Percentiles rank a stretch among this genome's conserved stretches.
Evolutionary conservation across 192 early-diverging fungal genomes (phyloP).

Genomic region (Ambispora gerdemannii): DNA sequence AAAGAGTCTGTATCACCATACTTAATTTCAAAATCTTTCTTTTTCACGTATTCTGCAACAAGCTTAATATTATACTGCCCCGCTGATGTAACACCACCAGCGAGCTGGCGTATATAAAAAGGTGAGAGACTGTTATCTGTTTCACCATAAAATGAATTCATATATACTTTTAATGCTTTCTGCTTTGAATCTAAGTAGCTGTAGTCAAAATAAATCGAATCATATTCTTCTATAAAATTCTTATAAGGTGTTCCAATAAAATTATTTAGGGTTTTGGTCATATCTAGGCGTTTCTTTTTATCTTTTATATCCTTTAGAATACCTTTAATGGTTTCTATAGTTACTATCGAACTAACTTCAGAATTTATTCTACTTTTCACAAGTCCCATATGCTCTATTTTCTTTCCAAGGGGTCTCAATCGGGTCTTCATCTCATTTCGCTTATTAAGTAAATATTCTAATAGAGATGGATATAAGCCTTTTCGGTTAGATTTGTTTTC

Average conservation of each 20-base stretch:
- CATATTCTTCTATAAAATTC: neutral
- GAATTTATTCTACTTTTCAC: neutral
- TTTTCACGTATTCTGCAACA: neutral
- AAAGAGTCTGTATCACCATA: too few species aligned
- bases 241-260: neutral
- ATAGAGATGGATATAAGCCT: slow-evolving; percentile 15
- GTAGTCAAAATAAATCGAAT: slow-evolving; percentile 3
- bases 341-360: slow-evolving; percentile 1
- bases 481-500: slow-evolving; percentile 1
- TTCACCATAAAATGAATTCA: slow-evolving; percentile 18
- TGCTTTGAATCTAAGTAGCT: slow-evolving; percentile 3
- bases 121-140: neutral
- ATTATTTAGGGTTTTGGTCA: too few species aligned
- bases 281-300: too few species aligned
- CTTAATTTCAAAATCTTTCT: neutral
- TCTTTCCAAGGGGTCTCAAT: neutral
- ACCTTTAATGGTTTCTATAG: slow-evolving; percentile 1
- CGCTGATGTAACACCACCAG: slow-evolving; percentile 1
- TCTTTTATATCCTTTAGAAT: neutral
- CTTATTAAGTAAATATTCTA: slow-evolving; percentile 9
- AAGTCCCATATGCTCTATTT: slow-evolving; percentile 7
- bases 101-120: neutral
- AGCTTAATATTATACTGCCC: slow-evolving; percentile 4
- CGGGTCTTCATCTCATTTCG: neutral
- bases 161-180: slow-evolving; percentile 6